A percentile compares a stretch with the other conserved stretches of the same genome.
Conservation (phyloP, 208 protist species). For the Crithidia sp. region DNA sequence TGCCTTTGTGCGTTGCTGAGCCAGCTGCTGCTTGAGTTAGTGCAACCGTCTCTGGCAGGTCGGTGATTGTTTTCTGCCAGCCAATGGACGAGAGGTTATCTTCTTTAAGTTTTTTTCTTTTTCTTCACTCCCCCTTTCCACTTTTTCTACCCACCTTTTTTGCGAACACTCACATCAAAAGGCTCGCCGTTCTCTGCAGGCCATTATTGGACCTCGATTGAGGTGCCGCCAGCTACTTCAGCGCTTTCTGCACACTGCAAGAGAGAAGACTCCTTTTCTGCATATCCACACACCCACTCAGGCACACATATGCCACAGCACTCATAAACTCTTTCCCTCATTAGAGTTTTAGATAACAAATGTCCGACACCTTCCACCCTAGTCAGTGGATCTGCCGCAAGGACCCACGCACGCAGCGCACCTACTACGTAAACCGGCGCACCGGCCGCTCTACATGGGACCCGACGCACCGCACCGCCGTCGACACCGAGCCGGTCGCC, state of each 20-base stretch:
- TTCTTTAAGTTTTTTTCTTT: constrained; percentile 2
- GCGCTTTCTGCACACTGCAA: too few relatives aligned
- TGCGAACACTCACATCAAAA: too few relatives aligned
- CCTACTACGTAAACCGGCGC: constrained; percentile 37
- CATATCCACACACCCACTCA: not conserved
- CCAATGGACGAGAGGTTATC: too few relatives aligned
- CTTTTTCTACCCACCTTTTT: too few relatives aligned
- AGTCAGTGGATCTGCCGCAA: constrained; percentile 33
- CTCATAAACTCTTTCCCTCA: not conserved
- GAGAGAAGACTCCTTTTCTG: too few relatives aligned
- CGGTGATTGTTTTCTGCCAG: too few relatives aligned
- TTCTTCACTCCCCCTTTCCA: not conserved
- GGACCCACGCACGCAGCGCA: constrained; percentile 33
- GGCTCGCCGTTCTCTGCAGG: too few relatives aligned
- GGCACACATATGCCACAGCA: not conserved
- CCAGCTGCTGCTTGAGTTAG: too few relatives aligned
- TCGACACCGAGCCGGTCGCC: constrained; percentile 3
- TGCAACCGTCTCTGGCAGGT: too few relatives aligned
- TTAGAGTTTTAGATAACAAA: not conserved
- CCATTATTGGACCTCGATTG: too few relatives aligned
- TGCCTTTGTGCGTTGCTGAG: not conserved
- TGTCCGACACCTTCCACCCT: constrained; percentile 21
- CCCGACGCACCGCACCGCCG: constrained; percentile 29
- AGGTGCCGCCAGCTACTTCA: too few relatives aligned
- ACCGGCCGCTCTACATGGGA: constrained; percentile 46